Base-by-base conservation (phyloP, 2,329 filamentous ascomycete genomes). In the Alternaria incomplexa region DNA sequence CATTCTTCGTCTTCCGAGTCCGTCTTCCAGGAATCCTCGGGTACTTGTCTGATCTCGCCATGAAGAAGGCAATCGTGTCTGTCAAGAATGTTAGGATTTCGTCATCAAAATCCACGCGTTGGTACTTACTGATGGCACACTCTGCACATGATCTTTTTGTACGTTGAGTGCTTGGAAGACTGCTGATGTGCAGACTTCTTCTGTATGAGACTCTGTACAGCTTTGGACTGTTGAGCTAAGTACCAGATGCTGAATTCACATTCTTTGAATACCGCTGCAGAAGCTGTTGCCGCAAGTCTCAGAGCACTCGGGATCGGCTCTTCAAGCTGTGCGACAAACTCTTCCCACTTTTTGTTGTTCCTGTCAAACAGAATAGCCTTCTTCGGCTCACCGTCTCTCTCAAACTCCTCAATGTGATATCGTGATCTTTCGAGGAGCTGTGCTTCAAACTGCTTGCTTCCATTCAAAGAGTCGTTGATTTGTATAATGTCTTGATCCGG, bases 161-260 rank as follows among this genome's bases (percentile, higher is more conserved):
- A 79, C 9, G 58, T 62, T 43, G 71, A 73, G 6, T 65, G 26
- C 4, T 32, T 25, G 11, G 45, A 53, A 26, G 46, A 28, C 12
- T 64, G 28, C 15, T 54, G 61, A 9, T 26, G 44, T 17, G 53
- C 25, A 17, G 62, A 62, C n/a, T 65, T 66, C 13, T 25, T 55
- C 15, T 25, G 17, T 10, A 67, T 22, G 25, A 65, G 48, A 4
- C 58, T 43, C 44, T 63, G 65, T 25, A 72, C 60, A 13, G 60
- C 23, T 17, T 68, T 56, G 54, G 73, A 74, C 44, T 74, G 74
- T 52, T 76, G 65, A 15, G 75, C 80, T 25, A 83, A 65, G 40
- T 83, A 81, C 81, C 81, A 83, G 3, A 83, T 61, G 40, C 76
- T 80, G 56, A 83, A 77, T 2, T 69, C 67, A 15, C 77, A 74